phyloP scores from a whole-genome alignment of 1,284 basidiomycete species.

The Ceratorhiza oryzae-sativae region DNA sequence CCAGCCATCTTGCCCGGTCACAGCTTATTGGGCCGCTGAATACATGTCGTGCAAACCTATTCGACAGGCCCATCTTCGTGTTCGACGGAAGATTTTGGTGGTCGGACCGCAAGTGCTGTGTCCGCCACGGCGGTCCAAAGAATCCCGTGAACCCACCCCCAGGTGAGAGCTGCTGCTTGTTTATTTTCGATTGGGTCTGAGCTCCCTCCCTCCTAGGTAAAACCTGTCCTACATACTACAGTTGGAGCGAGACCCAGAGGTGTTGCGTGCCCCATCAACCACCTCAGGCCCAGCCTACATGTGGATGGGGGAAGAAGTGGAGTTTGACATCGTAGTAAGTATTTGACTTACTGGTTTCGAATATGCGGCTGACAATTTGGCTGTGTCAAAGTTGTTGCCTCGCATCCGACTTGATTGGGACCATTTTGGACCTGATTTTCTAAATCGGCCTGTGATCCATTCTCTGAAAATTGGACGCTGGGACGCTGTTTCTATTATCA shows the following conservation, averaged over 20 bases:
- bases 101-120: slow-evolving; percentile 30
- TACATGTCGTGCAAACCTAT: slow-evolving; percentile 30
- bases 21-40: slow-evolving; percentile 22
- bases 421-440: slow-evolving; percentile 23
- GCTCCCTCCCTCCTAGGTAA: too few relatives aligned
- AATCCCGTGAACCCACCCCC: slow-evolving; percentile 20
- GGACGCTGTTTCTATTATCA: neutral
- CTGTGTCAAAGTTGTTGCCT: slow-evolving; percentile 29
- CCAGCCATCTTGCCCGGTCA: slow-evolving; percentile 28
- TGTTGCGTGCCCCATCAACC: slow-evolving; percentile 30
- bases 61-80: slow-evolving; percentile 29
- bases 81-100: slow-evolving; percentile 31
- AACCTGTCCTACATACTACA: slow-evolving; percentile 7
- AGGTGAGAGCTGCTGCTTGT: too few relatives aligned
- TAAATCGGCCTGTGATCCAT: neutral
- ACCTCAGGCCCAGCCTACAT: slow-evolving; percentile 12
- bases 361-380: neutral
- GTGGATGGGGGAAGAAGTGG: slow-evolving; percentile 28
- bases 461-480: too few relatives aligned
- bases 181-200: too few relatives aligned
- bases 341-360: neutral
- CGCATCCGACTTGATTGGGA: slow-evolving; percentile 15
- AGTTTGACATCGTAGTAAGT: slow-evolving; percentile 32
- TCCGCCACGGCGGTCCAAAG: slow-evolving; percentile 23
- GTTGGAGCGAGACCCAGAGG: slow-evolving; percentile 20